Evolutionary conservation across 495 filamentous ascomycete genomes (phyloP), one percentile per base, ranked within the genome.

Genomic region (Lasiosphaeria hispida): DNA sequence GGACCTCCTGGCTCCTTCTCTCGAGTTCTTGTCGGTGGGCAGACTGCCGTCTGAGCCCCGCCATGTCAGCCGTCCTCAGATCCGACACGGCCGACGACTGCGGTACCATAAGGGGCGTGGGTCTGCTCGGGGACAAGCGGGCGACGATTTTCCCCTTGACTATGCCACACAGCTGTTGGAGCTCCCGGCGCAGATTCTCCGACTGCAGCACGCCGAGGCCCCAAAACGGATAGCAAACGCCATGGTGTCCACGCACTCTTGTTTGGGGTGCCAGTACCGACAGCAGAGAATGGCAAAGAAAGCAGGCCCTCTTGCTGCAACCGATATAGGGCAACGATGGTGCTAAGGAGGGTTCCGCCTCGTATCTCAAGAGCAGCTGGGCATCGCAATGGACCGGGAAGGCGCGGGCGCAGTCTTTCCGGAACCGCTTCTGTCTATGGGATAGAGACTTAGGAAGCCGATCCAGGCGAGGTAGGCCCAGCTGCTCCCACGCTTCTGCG

Each of bases 231-330:
- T 45, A 8, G 42, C 42, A 45, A 18, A 14, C 11, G 9, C 42
- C 42, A 13, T 45, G 42, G 15, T 45, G n/a, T 18, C 42, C 42
- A 18, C 42, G 42, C 42, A 45, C 2, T 9, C 15, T n/a, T 45
- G 15, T 45, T 18, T 45, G 10, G 42, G 15, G 42, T 8, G 42
- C 42, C 15, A 45, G 42, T 45, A 45, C 42, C 15, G 42, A 45
- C 9, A 45, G 42, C 15, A 45, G 42, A 8, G 42, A n/a, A 18
- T 45, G 42, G 42, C 42, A 45, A 18, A 45, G 42, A 45, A 45
- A 45, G 42, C 42, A 45, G 42, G 42, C 42, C 42, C 42, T 45
- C 42, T 45, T 45, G n/a, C 42, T 45, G 42, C 42, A 45, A 13
- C 42, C 42, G 42, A 45, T 45, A 45, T 45, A 45, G 42, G 42